Percentiles rank a stretch among this genome's conserved stretches.
Evolutionary conservation across 306 rosid species (phyloP).

Genomic region (Prinsepia uniflora): DNA sequence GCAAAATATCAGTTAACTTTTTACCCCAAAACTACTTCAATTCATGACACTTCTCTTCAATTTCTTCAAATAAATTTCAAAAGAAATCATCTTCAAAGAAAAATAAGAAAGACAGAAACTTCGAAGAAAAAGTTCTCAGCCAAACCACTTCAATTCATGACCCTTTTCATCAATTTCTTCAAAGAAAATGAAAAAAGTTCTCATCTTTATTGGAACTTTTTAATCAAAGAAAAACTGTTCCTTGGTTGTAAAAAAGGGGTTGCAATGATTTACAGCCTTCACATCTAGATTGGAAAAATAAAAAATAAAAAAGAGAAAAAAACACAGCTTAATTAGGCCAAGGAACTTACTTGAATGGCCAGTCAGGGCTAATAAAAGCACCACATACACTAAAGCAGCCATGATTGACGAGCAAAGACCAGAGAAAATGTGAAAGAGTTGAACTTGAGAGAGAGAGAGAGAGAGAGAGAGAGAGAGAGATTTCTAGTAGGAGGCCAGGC

Average conservation of each 20-base stretch:
- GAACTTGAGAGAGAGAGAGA: constrained; percentile 3
- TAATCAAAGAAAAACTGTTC: neutral
- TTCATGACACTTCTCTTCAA: neutral
- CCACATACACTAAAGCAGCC: constrained; percentile 48
- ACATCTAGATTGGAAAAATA: constrained; percentile 7
- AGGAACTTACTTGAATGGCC: constrained; percentile 74
- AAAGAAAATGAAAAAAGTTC: too few species aligned
- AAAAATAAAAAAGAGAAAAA: constrained; percentile 9
- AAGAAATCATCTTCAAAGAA: too few species aligned
- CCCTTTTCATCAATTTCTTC: neutral
- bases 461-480: constrained; percentile 16
- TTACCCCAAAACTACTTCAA: constrained; percentile 25
- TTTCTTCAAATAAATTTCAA: neutral
- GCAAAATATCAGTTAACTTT: constrained; percentile 8
- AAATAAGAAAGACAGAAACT: neutral
- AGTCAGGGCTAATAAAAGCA: constrained; percentile 53
- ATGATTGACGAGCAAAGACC: constrained; percentile 34
- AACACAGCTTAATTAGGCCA: neutral
- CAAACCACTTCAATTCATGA: constrained; percentile 20
- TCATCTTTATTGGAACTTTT: neutral
- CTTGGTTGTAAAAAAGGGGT: neutral
- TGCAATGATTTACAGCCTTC: neutral
- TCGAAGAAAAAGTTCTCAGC: neutral
- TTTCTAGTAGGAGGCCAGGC: constrained; percentile 28
- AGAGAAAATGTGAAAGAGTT: neutral